Conservation (phyloP, 2,329 filamentous ascomycete species). For the Emericellopsis cladophorae region DNA sequence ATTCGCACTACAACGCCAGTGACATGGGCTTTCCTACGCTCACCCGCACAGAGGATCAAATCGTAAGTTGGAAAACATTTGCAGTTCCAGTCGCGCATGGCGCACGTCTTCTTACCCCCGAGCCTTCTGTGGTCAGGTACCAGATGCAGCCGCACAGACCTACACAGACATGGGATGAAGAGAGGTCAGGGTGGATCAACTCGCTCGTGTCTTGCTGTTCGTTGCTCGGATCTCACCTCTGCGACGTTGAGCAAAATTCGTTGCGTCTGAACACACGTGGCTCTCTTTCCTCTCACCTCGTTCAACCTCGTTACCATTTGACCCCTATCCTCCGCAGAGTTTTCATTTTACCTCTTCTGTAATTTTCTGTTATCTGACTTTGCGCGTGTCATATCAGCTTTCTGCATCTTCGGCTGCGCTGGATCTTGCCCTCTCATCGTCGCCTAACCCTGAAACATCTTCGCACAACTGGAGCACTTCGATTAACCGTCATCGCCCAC, state of each 20-base stretch:
- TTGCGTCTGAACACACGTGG: background rate
- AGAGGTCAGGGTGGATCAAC: background rate
- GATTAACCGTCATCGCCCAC: slow-evolving; percentile 56
- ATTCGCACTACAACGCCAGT: slow-evolving; percentile 47
- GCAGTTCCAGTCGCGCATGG: background rate
- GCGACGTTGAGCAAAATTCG: background rate
- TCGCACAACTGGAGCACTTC: slow-evolving; percentile 43
- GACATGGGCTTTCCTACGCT: slow-evolving; percentile 75
- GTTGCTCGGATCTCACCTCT: background rate
- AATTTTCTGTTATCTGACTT: slow-evolving; percentile 14
- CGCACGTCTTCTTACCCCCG: background rate
- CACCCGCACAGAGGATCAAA: slow-evolving; percentile 48
- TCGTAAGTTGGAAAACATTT: slow-evolving; percentile 29
- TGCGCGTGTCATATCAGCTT: slow-evolving; percentile 37
- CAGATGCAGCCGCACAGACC: no score
- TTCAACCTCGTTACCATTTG: background rate
- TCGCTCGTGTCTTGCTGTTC: background rate
- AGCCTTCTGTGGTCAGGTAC: no score
- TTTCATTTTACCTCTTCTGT: background rate
- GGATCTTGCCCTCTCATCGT: slow-evolving; percentile 63
- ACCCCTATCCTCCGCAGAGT: background rate
- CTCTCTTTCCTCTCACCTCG: background rate
- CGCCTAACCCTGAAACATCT: slow-evolving; percentile 45
- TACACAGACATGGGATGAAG: no score
- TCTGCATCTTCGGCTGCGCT: slow-evolving; percentile 71